Evolutionary conservation across 2,329 filamentous ascomycete species (phyloP).

Genomic region (Botrytis cinerea): DNA sequence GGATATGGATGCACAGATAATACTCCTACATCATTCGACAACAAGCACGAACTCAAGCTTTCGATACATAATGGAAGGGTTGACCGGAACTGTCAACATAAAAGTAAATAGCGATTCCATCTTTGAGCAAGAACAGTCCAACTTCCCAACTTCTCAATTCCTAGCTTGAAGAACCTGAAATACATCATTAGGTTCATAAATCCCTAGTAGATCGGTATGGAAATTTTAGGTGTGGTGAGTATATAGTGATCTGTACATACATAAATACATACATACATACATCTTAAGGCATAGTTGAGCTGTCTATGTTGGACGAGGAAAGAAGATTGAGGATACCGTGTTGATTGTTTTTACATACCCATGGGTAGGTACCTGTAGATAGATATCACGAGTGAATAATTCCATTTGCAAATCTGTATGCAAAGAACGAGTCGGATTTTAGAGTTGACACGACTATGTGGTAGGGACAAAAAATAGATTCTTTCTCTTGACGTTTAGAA

Average conservation of each 20-base stretch:
- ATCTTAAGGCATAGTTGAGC: too few relatives aligned
- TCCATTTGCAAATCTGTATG: neutral
- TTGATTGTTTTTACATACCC: neutral
- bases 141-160: neutral
- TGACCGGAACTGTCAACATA: neutral
- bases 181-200: rapidly evolving
- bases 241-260: neutral
- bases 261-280: too few relatives aligned
- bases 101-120: neutral
- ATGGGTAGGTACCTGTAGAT: neutral
- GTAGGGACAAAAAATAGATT: rapidly evolving
- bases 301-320: neutral
- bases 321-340: rapidly evolving
- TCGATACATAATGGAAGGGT: rapidly evolving
- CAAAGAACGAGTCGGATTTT: too few relatives aligned
- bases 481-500: rapidly evolving
- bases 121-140: rapidly evolving
- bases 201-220: neutral
- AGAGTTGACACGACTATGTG: too few relatives aligned
- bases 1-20: neutral
- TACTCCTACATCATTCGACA: neutral
- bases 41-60: rapidly evolving
- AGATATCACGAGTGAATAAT: rapidly evolving
- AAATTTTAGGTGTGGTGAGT: neutral
- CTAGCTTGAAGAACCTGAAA: neutral